Evolutionary conservation across 345 rosid species (phyloP), one percentile per base, ranked within the genome.

Genomic region (Moricandia arvensis): DNA sequence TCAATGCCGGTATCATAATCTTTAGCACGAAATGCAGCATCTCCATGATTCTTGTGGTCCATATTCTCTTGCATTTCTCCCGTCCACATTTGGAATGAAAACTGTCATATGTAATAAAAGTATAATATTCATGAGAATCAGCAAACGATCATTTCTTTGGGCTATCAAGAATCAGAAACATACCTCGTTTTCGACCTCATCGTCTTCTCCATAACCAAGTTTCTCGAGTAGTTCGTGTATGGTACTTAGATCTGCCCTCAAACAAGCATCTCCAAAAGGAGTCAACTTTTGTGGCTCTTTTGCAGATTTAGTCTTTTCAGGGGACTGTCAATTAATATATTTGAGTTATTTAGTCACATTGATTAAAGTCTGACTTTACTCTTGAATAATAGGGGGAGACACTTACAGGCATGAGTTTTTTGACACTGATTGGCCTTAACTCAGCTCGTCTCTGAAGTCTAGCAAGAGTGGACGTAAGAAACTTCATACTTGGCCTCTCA

Each of bases 51-150:
- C 87, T 91, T 90, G 21, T 90, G 83, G 45, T 91, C 87, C 79
- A 83, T 72, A 37, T 89, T 89, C 62, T 91, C 97, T 80, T 87
- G 98, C 89, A 89, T 86, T 75, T 86, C 90, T 70, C 73, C 82
- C 57, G 97, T 91, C 98, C 97, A 93, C 93, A 91, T 82, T 83
- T 93, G 97, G 69, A 93, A 93, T 63, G 97, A 91, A 58, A 90
- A 88, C 93, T 90, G 77, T 0, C 24, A 51, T 43, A 29, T 12
- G 27, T 3, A 1, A 75, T 1, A 26, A n/a, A n/a, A 27, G 4
- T 67, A 64, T 10, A n/a, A n/a, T n/a, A 58, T 31, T 63, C 21
- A 71, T 35, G 10, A 37, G 5, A 77, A 70, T 38, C 75, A 76
- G 24, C 66, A 77, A n/a, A 6, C 37, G 66, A 43, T 21, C 7